Conservation (phyloP, 2,329 filamentous ascomycete species). For the Zopfia rhizophila region DNA sequence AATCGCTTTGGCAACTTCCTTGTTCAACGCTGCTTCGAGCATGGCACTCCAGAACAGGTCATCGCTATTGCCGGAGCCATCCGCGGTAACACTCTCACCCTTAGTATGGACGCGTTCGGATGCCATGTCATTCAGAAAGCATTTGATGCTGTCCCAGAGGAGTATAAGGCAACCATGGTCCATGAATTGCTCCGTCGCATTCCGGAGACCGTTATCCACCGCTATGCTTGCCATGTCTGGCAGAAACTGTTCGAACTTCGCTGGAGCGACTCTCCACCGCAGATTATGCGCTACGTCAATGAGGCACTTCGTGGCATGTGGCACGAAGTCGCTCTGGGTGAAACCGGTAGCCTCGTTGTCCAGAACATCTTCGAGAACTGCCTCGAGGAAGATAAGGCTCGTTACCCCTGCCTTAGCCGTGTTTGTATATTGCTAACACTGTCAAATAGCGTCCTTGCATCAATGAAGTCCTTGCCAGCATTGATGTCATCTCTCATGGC, state of each 20-base stretch:
- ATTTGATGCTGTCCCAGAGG: slow-evolving; percentile 96
- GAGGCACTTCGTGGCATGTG: slow-evolving; percentile 95
- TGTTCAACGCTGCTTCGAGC: slow-evolving; percentile 98
- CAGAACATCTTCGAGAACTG: slow-evolving; percentile 99
- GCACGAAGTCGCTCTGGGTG: slow-evolving; percentile 96
- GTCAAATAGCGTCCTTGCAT: slow-evolving; percentile 86
- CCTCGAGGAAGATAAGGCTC: slow-evolving; percentile 95
- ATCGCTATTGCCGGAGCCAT: slow-evolving; percentile 95
- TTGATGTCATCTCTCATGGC: slow-evolving; percentile 95
- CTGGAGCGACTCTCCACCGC: slow-evolving; percentile 92
- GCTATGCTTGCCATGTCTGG: slow-evolving; percentile 99
- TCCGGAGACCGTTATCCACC: slow-evolving; percentile 96
- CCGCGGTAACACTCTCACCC: slow-evolving; percentile 88
- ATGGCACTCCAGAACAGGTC: slow-evolving; percentile 92
- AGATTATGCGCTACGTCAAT: slow-evolving; percentile 99
- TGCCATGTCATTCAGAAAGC: slow-evolving; percentile 99
- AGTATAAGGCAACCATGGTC: slow-evolving; percentile 99
- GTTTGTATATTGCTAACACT: slow-evolving; percentile 19
- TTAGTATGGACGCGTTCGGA: slow-evolving; percentile 98
- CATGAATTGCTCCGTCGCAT: slow-evolving; percentile 94
- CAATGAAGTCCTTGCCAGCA: slow-evolving; percentile 93
- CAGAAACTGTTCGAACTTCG: slow-evolving; percentile 98
- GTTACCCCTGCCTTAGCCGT: slow-evolving; percentile 27
- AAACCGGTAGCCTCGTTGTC: slow-evolving; percentile 97
- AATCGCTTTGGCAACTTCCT: slow-evolving; percentile 99